A percentile compares a stretch with the other conserved stretches of the same genome.
Evolutionary conservation across 257 asterid species (phyloP).

Genomic region (Vinca minor): DNA sequence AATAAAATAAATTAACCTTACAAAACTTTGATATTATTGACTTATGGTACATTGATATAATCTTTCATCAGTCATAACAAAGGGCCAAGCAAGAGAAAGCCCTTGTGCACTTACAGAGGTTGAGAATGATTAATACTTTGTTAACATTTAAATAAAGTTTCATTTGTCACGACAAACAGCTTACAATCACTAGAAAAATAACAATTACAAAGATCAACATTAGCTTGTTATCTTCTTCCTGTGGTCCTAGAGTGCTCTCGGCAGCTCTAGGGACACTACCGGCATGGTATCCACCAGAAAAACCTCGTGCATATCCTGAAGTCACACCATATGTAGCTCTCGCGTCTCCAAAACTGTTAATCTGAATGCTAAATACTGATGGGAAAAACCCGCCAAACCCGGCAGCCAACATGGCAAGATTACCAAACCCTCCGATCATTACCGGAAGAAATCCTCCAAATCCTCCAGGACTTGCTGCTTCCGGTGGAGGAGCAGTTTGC

Average conservation of each 20-base stretch:
- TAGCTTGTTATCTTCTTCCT: slow-evolving; percentile 43
- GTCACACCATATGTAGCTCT: slow-evolving; percentile 19
- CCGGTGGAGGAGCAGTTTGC: slow-evolving; percentile 36
- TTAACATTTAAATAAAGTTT: not conserved
- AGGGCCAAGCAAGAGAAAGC: too few relatives aligned
- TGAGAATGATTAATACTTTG: not conserved
- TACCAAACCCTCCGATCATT: slow-evolving; percentile 42
- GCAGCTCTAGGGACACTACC: slow-evolving; percentile 14
- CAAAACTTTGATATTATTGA: not conserved
- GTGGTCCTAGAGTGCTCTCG: slow-evolving; percentile 23
- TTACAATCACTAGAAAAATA: slow-evolving; percentile 25
- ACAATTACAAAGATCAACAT: slow-evolving; percentile 35
- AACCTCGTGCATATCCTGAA: slow-evolving; percentile 31
- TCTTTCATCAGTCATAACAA: not conserved
- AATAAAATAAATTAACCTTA: too few relatives aligned
- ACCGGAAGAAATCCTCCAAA: slow-evolving; percentile 60
- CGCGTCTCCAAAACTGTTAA: slow-evolving; percentile 29
- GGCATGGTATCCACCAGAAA: slow-evolving; percentile 23
- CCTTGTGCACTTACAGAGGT: slow-evolving; percentile 11
- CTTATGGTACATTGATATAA: not conserved
- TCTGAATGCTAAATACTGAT: slow-evolving; percentile 41
- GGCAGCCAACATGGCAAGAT: slow-evolving; percentile 46
- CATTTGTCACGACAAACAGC: not conserved
- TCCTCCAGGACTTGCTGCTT: slow-evolving; percentile 25
- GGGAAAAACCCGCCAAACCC: slow-evolving; percentile 56